phyloP scores from a whole-genome alignment of 345 rosid species.

The Melaleuca alternifolia region DNA sequence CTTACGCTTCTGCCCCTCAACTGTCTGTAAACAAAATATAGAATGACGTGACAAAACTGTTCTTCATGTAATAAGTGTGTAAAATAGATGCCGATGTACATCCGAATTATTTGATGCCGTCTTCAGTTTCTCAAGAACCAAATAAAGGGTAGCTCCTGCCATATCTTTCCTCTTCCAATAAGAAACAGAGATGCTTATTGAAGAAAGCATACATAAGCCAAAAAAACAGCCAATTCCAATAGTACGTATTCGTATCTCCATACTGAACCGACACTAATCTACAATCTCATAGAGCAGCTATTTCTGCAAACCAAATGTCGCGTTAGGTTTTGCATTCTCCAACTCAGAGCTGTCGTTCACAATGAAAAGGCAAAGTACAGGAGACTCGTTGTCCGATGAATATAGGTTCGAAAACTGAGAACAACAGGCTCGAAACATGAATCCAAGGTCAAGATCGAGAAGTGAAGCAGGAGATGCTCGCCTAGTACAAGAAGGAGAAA shows the following conservation, averaged over 20 bases:
- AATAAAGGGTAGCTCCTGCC: not conserved
- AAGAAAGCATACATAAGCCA: not conserved
- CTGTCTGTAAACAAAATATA: conserved; percentile 34
- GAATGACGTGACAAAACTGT: not conserved
- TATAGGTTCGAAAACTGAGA: not conserved
- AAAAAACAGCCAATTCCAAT: not conserved
- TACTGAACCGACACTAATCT: not conserved
- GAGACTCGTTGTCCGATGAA: not conserved
- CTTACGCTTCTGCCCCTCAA: conserved; percentile 62
- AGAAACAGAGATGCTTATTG: not conserved
- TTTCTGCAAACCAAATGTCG: not conserved
- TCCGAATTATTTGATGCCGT: not conserved
- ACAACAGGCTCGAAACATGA: not conserved
- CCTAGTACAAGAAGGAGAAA: not conserved
- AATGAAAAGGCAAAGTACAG: not conserved
- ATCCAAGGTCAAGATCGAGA: not conserved
- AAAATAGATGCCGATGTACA: not conserved
- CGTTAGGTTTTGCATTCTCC: not conserved
- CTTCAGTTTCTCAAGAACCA: not conserved
- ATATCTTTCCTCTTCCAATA: not conserved
- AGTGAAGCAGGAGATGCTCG: not conserved
- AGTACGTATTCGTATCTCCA: not conserved
- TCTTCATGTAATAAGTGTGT: not conserved
- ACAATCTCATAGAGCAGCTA: not conserved
- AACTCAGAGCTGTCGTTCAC: not conserved